Conservation (phyloP, 139 green algal genomes). For the Astrephomene gubernaculifera region DNA sequence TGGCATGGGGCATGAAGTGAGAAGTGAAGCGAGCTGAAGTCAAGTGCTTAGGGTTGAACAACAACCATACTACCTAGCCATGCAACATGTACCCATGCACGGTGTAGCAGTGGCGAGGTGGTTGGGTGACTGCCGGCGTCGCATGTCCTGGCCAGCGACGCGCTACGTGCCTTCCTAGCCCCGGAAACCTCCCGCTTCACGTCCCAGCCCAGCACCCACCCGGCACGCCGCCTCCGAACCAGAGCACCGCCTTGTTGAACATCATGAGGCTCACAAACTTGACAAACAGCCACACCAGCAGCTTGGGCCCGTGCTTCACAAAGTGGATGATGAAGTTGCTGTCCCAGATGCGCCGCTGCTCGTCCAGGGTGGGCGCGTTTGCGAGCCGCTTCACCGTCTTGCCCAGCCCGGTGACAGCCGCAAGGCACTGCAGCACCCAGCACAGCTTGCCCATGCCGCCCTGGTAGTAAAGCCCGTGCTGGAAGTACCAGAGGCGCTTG, state of each 20-base stretch:
- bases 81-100: too few species aligned
- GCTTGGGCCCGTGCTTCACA: conserved; percentile 66
- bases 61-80: too few species aligned
- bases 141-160: too few species aligned
- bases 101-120: too few species aligned
- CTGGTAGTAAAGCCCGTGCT: conserved; percentile 95
- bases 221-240: conserved; percentile 95
- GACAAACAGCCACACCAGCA: conserved; percentile 79
- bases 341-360: conserved; percentile 82
- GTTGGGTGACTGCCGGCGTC: too few species aligned
- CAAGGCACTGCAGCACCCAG: conserved; percentile 76
- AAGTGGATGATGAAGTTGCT: conserved; percentile 78
- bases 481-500: conserved; percentile 91
- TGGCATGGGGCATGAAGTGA: too few species aligned
- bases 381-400: conserved; percentile 68
- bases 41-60: too few species aligned
- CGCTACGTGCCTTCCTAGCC: too few species aligned
- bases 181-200: too few species aligned
- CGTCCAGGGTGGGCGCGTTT: conserved; percentile 86
- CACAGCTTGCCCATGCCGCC: conserved; percentile 95
- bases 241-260: conserved; percentile 71
- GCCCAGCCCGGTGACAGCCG: conserved; percentile 67
- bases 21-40: too few species aligned
- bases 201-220: too few species aligned
- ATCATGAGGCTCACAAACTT: conserved; percentile 66